Evolutionary conservation across 345 rosid genomes (phyloP).

Genomic region (Eucalyptus curtisii): DNA sequence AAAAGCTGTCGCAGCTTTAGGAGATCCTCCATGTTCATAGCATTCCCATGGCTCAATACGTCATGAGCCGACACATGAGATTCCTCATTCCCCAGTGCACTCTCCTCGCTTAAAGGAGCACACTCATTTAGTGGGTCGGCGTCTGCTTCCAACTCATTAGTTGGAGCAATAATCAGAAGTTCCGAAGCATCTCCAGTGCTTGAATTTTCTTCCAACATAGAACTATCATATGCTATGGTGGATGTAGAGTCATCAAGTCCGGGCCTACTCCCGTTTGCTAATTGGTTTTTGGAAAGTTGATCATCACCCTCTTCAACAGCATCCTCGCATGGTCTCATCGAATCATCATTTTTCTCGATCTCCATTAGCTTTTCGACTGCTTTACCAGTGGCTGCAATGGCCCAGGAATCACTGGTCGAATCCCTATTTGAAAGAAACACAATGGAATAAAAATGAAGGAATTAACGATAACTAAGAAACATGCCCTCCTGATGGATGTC

Average conservation of each 20-base stretch:
- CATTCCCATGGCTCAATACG: background rate
- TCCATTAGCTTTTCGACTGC: constrained; percentile 18
- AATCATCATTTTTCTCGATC: background rate
- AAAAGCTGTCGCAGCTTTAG: background rate
- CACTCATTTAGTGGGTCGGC: background rate
- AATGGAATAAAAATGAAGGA: background rate
- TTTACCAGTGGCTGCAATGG: constrained; percentile 14
- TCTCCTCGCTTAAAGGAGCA: background rate
- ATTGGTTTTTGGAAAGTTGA: background rate
- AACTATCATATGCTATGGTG: background rate
- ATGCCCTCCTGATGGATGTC: background rate
- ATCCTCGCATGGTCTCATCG: background rate
- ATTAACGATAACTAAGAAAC: background rate
- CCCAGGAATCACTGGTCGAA: constrained; percentile 12
- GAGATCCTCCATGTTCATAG: background rate
- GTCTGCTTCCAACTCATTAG: background rate
- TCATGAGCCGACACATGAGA: background rate
- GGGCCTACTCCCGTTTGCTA: background rate
- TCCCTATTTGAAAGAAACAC: constrained; percentile 4
- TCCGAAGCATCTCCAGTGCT: background rate
- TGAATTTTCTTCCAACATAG: background rate
- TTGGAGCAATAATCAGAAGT: background rate
- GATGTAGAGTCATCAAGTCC: background rate
- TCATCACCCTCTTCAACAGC: background rate
- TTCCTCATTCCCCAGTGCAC: background rate